Evolutionary conservation across 306 rosid genomes (phyloP), one percentile per base, ranked within the genome.

Genomic region (Oemleria cerasiformis): DNA sequence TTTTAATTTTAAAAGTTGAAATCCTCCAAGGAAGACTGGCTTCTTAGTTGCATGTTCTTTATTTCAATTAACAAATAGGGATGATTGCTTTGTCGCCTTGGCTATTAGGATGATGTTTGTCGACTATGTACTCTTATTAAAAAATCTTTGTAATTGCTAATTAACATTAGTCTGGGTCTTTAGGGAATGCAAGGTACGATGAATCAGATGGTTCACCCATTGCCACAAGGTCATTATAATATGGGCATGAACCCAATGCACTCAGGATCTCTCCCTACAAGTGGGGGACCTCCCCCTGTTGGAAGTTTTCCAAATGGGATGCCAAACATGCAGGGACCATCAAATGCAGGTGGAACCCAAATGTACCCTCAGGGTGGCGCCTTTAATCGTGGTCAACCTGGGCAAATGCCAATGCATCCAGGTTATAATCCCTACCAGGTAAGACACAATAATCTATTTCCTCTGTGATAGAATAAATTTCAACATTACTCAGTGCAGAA

Each of bases 401-500:
- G 98, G 63, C 98, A 91, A 83, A 94, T 91, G 86, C 89, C 96
- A 47, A 72, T 94, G 86, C 86, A 87, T 85, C 96, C 86, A 30
- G 99, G 99, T 14, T 94, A 91, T 82, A 88, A 92, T 86, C 97
- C 96, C 25, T 94, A 87, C 82, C 99, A 91, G 97, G 99, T 89
- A 79, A 36, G 79, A 67, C 67, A 57, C 1, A 19, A 16, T 30
- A 15, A 23, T 59, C 39, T 66, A 17, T 60, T 30, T 50, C 76
- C 81, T 64, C 70, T 30, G 6, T 21, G 41, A 43, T 47, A 9
- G 51, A 58, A 59, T 38, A 40, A 20, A 68, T 20, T 16, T 40
- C 50, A 20, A 2, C 25, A 43, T 40, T 19, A 55, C 21, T 61
- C 1, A 40, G 44, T 21, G 44, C 34, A 7, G 61, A 40, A 65